Base-by-base conservation (phyloP, 2,329 filamentous ascomycete genomes). In the Pestalotiopsis sp. region DNA sequence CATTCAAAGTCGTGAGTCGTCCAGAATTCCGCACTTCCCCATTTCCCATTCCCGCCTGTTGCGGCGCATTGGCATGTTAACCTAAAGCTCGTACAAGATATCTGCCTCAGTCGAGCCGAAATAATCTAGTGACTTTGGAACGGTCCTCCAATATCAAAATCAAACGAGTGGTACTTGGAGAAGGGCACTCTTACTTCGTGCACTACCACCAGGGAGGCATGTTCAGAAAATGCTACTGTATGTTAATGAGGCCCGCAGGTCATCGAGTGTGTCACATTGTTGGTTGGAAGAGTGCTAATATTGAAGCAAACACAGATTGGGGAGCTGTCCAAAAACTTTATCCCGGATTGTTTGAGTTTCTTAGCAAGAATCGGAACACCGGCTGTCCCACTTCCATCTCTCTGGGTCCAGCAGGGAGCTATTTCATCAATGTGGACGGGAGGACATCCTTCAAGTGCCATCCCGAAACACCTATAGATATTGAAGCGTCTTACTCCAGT, bases 1-100 rank as follows among this genome's bases (percentile, higher is more conserved):
- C 41, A 49, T n/a, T 49, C 41, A n/a, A 49, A 49, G n/a, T 49
- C 41, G 41, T 49, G 7, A 6, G 41, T 49, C 13, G 1, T 7
- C 41, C 41, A 49, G 7, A 6, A 49, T 2, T 49, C 14, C 41
- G 0, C 14, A 6, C n/a, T 14, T 1, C 14, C 41, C 2, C 14
- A 6, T n/a, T 14, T 1, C 2, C 1, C 14, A 14, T 2, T n/a
- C 7, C 41, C 13, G 14, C 0, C 3, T 3, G 3, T 45, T 3
- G 2, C 12, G n/a, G 13, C 41, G 14, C 13, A 5, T 2, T 45
- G 17, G 4, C 4, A 5, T 45, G 3, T 14, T 45, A 4, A n/a
- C 13, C 14, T n/a, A n/a, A 17, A 9, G 7, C n/a, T 14, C 41
- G 41, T n/a, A 5, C 17, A 14, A 49, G 41, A 49, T 49, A 14